These are phyloP conservation scores for Pseudogymnoascus sp. DNA, from an alignment of 2,329 filamentous ascomycete genomes.

Conservation along the genomic window DNA sequence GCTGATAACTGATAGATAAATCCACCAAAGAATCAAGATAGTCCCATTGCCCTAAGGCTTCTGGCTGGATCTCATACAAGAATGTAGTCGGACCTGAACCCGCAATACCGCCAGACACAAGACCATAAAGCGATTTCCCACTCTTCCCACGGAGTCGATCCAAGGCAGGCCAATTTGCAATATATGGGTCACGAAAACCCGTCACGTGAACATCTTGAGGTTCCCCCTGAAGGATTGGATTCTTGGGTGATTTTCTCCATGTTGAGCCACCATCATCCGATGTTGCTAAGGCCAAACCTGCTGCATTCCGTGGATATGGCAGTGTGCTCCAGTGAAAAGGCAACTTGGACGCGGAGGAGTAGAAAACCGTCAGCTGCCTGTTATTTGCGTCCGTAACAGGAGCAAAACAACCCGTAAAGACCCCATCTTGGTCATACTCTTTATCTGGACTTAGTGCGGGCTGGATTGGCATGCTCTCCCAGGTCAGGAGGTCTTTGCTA, in stretches of 20 bases:
- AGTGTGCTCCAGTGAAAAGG: slow-evolving; percentile 32
- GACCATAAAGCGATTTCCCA: slow-evolving; percentile 2
- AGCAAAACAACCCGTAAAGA: slow-evolving; percentile 44
- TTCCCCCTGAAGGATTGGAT: slow-evolving; percentile 28
- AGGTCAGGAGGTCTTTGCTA: slow-evolving; percentile 40
- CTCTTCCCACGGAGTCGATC: slow-evolving; percentile 20
- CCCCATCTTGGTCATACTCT: slow-evolving; percentile 42
- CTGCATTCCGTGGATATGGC: slow-evolving; percentile 35
- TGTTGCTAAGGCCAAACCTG: slow-evolving; percentile 34
- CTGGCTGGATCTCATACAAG: slow-evolving; percentile 3
- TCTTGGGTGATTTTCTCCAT: slow-evolving; percentile 28
- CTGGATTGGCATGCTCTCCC: slow-evolving; percentile 22
- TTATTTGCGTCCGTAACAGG: slow-evolving; percentile 38
- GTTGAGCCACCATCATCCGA: slow-evolving; percentile 32
- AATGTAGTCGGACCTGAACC: slow-evolving; percentile 5
- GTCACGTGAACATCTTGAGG: slow-evolving; percentile 26
- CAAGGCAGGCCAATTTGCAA: slow-evolving; percentile 26
- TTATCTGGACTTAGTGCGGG: slow-evolving; percentile 32
- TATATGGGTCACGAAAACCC: slow-evolving; percentile 31
- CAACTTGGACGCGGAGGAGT: slow-evolving; percentile 29
- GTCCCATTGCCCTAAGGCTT: neutral
- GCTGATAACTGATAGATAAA: neutral
- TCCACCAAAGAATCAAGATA: slow-evolving; percentile 1
- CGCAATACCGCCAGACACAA: slow-evolving; percentile 9
- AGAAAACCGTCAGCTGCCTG: slow-evolving; percentile 28